Conservation (phyloP, 2,329 filamentous ascomycete genomes). For the Fusarium piperis region DNA sequence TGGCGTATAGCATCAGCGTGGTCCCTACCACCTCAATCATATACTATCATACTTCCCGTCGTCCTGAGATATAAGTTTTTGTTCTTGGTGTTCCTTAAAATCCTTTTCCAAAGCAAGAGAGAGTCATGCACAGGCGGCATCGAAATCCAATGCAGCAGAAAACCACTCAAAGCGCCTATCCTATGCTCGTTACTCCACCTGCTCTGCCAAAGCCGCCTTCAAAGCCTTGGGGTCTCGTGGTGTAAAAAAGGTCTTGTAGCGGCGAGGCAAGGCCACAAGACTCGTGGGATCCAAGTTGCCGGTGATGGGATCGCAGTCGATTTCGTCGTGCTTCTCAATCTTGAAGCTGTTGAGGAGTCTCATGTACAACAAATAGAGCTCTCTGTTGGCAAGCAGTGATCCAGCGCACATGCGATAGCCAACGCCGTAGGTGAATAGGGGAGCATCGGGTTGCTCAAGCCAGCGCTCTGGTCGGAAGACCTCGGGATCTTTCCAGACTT, state of each 20-base stretch:
- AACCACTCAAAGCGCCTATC: neutral
- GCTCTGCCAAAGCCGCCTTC: constrained; percentile 22
- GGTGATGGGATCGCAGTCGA: constrained; percentile 67
- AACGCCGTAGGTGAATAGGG: constrained; percentile 72
- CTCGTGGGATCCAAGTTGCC: constrained; percentile 71
- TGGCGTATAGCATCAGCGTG: neutral
- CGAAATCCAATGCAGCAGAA: neutral
- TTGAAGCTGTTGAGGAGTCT: constrained; percentile 70
- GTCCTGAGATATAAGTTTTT: neutral
- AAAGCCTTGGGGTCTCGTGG: constrained; percentile 52
- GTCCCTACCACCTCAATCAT: neutral
- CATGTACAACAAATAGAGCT: constrained; percentile 72
- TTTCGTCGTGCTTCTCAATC: constrained; percentile 62
- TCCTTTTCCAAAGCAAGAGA: neutral
- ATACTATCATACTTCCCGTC: neutral
- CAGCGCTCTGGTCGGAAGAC: constrained; percentile 68
- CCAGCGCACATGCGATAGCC: constrained; percentile 76
- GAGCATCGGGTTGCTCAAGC: constrained; percentile 66
- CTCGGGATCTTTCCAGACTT: constrained; percentile 57
- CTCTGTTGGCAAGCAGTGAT: constrained; percentile 64
- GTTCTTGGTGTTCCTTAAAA: neutral
- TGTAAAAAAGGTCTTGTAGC: constrained; percentile 67
- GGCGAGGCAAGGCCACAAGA: constrained; percentile 67
- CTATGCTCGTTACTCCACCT: neutral
- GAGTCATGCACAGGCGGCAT: neutral